Percentiles rank a stretch among this genome's conserved stretches.
phyloP scores from a whole-genome alignment of 352 stramenopile species.

The Globisporangium cederbergense region DNA sequence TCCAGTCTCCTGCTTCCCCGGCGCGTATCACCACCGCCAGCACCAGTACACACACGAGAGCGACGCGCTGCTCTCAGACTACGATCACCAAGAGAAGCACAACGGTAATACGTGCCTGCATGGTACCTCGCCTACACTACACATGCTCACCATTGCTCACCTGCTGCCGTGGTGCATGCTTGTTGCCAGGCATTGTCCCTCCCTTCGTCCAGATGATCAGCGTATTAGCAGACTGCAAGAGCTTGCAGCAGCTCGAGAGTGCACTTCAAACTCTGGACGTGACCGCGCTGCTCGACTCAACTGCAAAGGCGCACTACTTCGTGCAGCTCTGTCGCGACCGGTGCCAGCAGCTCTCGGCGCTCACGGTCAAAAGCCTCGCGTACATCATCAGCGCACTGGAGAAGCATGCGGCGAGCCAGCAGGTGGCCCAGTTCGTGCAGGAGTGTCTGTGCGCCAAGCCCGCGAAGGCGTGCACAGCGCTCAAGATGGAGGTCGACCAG shows the following conservation, averaged over 20 bases:
- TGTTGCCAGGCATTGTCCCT: not conserved
- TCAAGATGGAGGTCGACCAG: constrained; percentile 20
- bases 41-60: not conserved
- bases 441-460: constrained; percentile 17
- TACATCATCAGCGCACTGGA: constrained; percentile 13
- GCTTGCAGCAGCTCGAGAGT: constrained; percentile 1
- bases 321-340: constrained; percentile 6
- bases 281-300: constrained; percentile 1
- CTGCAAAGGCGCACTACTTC: constrained; percentile 4
- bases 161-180: not conserved
- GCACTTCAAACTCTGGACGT: not conserved
- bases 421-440: constrained; percentile 13
- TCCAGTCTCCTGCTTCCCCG: not conserved
- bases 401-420: constrained; percentile 2
- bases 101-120: not conserved
- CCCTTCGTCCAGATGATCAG: not conserved
- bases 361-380: constrained; percentile 11
- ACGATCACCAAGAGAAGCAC: not conserved
- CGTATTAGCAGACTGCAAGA: constrained; percentile 3
- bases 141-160: not conserved
- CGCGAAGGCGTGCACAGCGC: constrained; percentile 8
- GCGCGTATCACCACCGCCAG: not conserved
- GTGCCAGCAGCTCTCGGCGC: constrained; percentile 9
- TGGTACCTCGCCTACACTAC: not conserved
- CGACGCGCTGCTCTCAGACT: not conserved